These are phyloP conservation scores for Pezicula radicicola DNA, from an alignment of 2,329 filamentous ascomycete genomes.

Conservation along the genomic window DNA sequence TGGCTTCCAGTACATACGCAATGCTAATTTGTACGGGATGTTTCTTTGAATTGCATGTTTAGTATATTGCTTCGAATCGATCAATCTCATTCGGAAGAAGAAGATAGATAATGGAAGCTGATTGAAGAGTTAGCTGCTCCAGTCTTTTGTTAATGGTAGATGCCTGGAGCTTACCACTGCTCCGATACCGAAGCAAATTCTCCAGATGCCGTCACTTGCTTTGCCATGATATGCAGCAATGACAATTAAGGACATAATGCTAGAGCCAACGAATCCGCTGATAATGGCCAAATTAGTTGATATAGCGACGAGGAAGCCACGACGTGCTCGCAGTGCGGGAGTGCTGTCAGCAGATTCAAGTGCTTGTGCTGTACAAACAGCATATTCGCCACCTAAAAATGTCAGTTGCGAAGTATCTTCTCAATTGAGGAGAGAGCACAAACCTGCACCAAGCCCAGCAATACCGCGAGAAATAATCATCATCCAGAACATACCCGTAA, in stretches of 20 bases:
- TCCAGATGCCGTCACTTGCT: conserved; percentile 43
- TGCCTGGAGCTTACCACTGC: conserved; percentile 24
- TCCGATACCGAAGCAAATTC: conserved; percentile 47
- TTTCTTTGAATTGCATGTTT: conserved; percentile 25
- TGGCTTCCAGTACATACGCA: conserved; percentile 63
- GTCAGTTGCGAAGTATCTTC: no score
- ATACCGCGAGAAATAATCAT: conserved; percentile 40
- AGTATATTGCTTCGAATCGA: conserved; percentile 41
- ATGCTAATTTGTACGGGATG: conserved; percentile 49
- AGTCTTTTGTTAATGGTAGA: background rate
- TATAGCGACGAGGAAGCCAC: conserved; percentile 56
- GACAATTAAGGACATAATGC: conserved; percentile 46
- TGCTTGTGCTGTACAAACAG: conserved; percentile 45
- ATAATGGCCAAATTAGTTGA: conserved; percentile 47
- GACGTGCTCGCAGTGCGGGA: conserved; percentile 37
- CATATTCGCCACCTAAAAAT: conserved; percentile 40
- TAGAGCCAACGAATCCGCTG: conserved; percentile 48
- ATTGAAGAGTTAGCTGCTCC: conserved; percentile 46
- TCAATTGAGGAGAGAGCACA: no score
- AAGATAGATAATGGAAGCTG: conserved; percentile 45
- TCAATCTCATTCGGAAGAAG: conserved; percentile 50
- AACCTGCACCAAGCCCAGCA: conserved; percentile 39
- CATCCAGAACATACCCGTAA: conserved; percentile 40
- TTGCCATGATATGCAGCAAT: conserved; percentile 45
- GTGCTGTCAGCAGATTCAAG: conserved; percentile 52